These are phyloP conservation scores for Myriosclerotinia scirpicola DNA, from an alignment of 2,329 filamentous ascomycete genomes.

Conservation along the genomic window DNA sequence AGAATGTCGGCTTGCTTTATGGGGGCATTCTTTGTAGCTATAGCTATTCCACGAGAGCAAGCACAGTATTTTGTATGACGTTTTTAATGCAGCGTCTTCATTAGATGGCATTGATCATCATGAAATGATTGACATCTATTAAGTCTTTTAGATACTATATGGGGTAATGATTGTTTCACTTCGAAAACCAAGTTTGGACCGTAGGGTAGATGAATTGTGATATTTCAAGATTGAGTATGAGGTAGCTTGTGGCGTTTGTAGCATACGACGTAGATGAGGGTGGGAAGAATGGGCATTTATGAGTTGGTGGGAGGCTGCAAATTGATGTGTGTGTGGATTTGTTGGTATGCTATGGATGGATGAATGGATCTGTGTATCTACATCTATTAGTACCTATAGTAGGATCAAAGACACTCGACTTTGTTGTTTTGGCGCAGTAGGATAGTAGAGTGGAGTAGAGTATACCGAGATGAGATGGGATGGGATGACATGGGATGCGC, in stretches of 20 bases:
- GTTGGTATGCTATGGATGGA: no score
- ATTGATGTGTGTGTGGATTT: no score
- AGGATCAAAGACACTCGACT: no score
- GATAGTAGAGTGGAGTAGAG: no score
- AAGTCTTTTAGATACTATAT: constrained; percentile 10
- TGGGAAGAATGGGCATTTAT: background rate
- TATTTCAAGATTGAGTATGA: background rate
- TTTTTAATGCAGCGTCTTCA: no score
- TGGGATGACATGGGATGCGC: no score
- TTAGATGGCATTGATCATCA: background rate
- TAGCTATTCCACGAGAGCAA: no score
- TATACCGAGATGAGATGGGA: no score
- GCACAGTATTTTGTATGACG: background rate
- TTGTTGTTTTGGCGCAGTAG: no score
- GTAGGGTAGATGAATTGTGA: background rate
- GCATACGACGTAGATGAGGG: background rate
- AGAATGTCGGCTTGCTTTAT: background rate
- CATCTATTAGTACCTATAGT: no score
- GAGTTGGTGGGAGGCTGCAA: no score
- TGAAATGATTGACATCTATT: background rate
- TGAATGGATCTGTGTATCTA: no score
- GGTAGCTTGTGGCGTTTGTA: background rate
- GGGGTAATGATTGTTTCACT: background rate
- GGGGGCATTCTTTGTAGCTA: background rate
- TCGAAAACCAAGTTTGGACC: background rate